phyloP scores from a whole-genome alignment of 208 protist genomes.

The Leishmania turanica region DNA sequence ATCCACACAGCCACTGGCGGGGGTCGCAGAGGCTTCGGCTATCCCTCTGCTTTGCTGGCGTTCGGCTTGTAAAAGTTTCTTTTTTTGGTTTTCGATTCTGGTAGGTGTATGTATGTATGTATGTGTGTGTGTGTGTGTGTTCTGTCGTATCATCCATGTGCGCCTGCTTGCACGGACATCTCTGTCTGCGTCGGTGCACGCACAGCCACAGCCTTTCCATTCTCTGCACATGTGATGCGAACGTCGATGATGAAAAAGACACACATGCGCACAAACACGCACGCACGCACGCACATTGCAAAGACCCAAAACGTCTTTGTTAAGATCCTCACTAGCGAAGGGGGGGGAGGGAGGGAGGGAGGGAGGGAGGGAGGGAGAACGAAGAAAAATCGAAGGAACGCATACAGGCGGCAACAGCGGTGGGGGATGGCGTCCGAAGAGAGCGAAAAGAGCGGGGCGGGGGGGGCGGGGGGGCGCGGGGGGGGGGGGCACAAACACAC shows the following conservation, averaged over 20 bases:
- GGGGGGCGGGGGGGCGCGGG: not conserved
- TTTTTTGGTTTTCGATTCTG: not conserved
- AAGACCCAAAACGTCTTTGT: not conserved
- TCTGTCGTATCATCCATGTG: not conserved
- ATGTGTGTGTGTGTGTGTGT: conserved; percentile 1
- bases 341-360: too few relatives aligned
- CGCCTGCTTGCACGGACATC: not conserved
- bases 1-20: not conserved
- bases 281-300: not conserved
- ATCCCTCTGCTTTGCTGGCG: not conserved
- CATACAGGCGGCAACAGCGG: not conserved
- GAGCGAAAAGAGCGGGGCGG: too few relatives aligned
- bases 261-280: not conserved
- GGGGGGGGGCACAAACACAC: not conserved
- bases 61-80: not conserved
- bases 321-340: not conserved
- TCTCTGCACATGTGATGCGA: not conserved
- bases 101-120: not conserved
- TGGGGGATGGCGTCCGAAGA: not conserved
- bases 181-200: not conserved
- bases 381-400: not conserved
- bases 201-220: not conserved
- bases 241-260: not conserved
- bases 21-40: not conserved
- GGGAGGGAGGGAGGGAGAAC: not conserved